Percentiles rank a stretch among this genome's conserved stretches.
Evolutionary conservation across 208 protist species (phyloP).

Genomic region (Leishmania amazonensis): DNA sequence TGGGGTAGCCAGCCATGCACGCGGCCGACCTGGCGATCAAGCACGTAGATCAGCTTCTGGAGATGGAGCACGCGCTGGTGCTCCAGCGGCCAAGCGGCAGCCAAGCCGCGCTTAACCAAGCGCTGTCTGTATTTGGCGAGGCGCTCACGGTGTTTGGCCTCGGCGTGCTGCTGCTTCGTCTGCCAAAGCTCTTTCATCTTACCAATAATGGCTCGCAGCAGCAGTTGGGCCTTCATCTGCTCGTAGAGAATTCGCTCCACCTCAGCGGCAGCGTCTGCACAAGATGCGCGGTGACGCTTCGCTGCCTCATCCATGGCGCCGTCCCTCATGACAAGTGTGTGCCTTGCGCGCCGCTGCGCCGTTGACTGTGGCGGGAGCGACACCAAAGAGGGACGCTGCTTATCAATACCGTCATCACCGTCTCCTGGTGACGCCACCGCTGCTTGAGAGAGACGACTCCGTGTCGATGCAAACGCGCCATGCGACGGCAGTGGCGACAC

Average conservation of each 20-base stretch:
- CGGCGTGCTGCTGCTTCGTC: slow-evolving; percentile 44
- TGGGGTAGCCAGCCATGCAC: slow-evolving; percentile 72
- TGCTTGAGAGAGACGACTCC: neutral
- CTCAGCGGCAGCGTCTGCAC: slow-evolving; percentile 40
- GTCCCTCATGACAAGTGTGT: slow-evolving; percentile 8
- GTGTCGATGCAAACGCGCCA: neutral
- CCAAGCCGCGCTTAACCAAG: slow-evolving; percentile 28
- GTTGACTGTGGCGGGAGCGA: neutral
- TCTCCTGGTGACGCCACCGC: neutral
- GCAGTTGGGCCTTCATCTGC: slow-evolving; percentile 76
- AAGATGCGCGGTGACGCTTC: slow-evolving; percentile 2
- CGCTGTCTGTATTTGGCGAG: slow-evolving; percentile 38
- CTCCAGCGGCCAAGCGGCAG: slow-evolving; percentile 70
- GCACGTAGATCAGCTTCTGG: slow-evolving; percentile 70
- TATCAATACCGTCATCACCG: neutral
- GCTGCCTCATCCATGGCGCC: neutral
- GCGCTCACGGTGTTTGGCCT: slow-evolving; percentile 42
- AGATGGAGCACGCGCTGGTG: slow-evolving; percentile 70
- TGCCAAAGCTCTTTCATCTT: slow-evolving; percentile 80
- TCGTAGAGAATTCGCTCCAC: slow-evolving; percentile 72
- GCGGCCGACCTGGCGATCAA: slow-evolving; percentile 69
- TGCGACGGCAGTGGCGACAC: neutral
- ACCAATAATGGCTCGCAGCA: slow-evolving; percentile 67
- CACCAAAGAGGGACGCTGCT: neutral
- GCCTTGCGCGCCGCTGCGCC: slow-evolving; percentile 8